Conservation (phyloP, 768 basidiomycete genomes). For the Leucocoprinus leucothites region DNA sequence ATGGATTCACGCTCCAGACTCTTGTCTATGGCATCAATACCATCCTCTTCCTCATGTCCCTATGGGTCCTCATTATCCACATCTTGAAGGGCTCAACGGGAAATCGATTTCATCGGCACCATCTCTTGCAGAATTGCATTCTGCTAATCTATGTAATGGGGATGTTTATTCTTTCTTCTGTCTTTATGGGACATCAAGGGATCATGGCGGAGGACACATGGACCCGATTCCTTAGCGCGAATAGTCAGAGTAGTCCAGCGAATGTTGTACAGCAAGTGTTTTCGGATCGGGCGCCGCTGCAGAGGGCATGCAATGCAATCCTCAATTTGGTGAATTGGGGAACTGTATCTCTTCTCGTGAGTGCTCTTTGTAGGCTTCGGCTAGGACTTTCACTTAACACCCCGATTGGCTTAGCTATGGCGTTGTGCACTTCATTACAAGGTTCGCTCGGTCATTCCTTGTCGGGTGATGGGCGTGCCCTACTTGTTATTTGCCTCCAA, state of each 20-base stretch:
- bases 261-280: neutral
- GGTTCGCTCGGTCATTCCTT: slow-evolving; percentile 1
- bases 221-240: neutral
- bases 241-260: too few relatives aligned
- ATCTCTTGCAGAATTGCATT: slow-evolving; percentile 6
- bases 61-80: slow-evolving; percentile 5
- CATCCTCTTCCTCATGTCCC: slow-evolving; percentile 6
- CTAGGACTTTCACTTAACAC: neutral
- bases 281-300: neutral
- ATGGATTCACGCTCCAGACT: slow-evolving; percentile 9
- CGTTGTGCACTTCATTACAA: slow-evolving; percentile 9
- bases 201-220: neutral
- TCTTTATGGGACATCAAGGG: slow-evolving; percentile 6
- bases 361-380: neutral
- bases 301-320: neutral
- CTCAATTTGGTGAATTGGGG: slow-evolving; percentile 3
- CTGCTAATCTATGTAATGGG: neutral
- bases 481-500: neutral
- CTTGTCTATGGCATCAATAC: slow-evolving; percentile 4
- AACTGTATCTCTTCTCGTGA: slow-evolving; percentile 4
- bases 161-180: slow-evolving; percentile 5
- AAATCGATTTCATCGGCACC: slow-evolving; percentile 5
- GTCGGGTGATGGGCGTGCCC: slow-evolving; percentile 3
- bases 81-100: neutral
- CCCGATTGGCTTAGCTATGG: neutral